Percentiles rank a stretch among this genome's conserved stretches.
Conservation (phyloP, 208 protist species). For the Crithidia bombi region DNA sequence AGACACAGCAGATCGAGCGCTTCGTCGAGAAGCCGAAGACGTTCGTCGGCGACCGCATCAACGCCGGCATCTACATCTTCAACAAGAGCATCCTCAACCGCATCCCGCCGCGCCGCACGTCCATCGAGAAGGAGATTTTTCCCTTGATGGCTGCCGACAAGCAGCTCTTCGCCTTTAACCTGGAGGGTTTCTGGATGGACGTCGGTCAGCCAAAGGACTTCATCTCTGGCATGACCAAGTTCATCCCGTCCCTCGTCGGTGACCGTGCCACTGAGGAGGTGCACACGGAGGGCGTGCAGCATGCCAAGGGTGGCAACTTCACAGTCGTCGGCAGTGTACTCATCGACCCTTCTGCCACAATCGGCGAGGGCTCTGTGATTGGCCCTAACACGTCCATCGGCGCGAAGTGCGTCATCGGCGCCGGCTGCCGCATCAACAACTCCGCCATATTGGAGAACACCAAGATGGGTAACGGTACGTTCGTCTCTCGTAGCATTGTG, state of each 20-base stretch:
- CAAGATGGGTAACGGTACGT: constrained; percentile 78
- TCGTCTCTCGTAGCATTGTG: constrained; percentile 93
- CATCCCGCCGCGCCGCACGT: constrained; percentile 92
- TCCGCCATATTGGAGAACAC: constrained; percentile 90
- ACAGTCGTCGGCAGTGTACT: constrained; percentile 81
- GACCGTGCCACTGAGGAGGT: constrained; percentile 39
- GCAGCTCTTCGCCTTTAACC: constrained; percentile 96
- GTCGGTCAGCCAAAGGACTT: constrained; percentile 97
- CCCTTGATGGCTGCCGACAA: constrained; percentile 92
- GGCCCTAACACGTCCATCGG: constrained; percentile 97
- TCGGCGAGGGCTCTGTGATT: constrained; percentile 93
- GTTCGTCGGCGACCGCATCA: constrained; percentile 97
- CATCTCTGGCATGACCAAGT: constrained; percentile 89
- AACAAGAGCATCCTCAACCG: constrained; percentile 95
- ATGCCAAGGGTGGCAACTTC: constrained; percentile 33
- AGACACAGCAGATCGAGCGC: constrained; percentile 82
- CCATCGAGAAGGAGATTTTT: constrained; percentile 98
- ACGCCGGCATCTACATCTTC: constrained; percentile 98
- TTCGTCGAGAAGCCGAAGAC: constrained; percentile 97
- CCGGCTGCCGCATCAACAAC: constrained; percentile 81
- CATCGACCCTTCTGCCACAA: constrained; percentile 90
- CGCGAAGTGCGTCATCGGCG: constrained; percentile 92
- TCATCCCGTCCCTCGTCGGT: constrained; percentile 74
- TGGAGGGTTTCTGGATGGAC: constrained; percentile 98
- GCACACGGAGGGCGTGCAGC: constrained; percentile 35